phyloP scores from a whole-genome alignment of 2,329 filamentous ascomycete genomes.

The Clonostachys rosea region DNA sequence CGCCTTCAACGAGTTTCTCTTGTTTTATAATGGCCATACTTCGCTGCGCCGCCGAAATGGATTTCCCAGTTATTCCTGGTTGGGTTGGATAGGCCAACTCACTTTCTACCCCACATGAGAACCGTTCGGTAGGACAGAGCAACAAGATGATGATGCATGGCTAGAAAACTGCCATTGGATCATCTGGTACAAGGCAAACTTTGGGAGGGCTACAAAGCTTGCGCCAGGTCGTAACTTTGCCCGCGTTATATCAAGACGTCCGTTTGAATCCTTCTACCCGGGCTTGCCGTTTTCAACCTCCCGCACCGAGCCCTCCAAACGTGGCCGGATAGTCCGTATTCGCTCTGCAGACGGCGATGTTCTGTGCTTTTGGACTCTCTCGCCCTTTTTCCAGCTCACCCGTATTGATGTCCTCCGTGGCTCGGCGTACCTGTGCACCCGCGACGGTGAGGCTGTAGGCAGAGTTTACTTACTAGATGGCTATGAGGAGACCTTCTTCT shows the following conservation, averaged over 20 bases:
- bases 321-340: not conserved
- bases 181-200: not conserved
- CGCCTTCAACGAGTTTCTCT: not conserved
- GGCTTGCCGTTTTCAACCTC: no score
- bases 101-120: not conserved
- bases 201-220: no score
- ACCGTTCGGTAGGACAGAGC: no score
- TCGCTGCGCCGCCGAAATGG: not conserved
- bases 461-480: not conserved
- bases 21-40: not conserved
- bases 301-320: not conserved
- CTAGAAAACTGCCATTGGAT: not conserved
- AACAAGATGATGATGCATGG: not conserved
- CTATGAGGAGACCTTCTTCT: not conserved
- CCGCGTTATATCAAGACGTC: not conserved
- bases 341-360: not conserved
- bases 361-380: not conserved
- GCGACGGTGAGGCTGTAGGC: not conserved
- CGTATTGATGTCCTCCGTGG: not conserved
- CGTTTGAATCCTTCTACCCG: no score
- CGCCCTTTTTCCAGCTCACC: not conserved
- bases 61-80: not conserved
- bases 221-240: not conserved
- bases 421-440: not conserved
- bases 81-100: not conserved